Percentiles rank a stretch among this genome's conserved stretches.
These are phyloP conservation scores for Porcisia hertigi DNA, from an alignment of 208 protist species.

Conservation along the genomic window DNA sequence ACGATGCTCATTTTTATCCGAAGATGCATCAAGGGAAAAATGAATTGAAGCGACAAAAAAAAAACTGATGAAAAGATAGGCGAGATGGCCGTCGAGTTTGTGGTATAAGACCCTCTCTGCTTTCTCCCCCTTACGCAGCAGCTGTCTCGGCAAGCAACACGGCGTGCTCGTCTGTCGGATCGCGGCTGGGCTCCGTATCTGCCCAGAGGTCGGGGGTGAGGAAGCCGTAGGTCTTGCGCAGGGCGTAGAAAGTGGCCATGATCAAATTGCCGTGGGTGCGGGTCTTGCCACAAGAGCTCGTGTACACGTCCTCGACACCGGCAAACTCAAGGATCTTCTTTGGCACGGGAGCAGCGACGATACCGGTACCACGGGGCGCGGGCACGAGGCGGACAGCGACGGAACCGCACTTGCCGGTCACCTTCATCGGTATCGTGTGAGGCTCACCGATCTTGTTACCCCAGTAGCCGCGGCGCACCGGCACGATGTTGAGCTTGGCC, in stretches of 20 bases:
- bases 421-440: slow-evolving; percentile 99
- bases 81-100: neutral
- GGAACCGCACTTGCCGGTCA: slow-evolving; percentile 99
- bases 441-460: slow-evolving; percentile 98
- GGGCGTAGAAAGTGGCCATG: slow-evolving; percentile 98
- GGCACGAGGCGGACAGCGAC: slow-evolving; percentile 98
- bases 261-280: slow-evolving; percentile 99
- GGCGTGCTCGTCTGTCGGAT: slow-evolving; percentile 94
- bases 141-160: slow-evolving; percentile 70
- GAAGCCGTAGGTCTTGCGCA: slow-evolving; percentile 98
- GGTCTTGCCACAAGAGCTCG: slow-evolving; percentile 96
- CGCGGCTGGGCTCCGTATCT: slow-evolving; percentile 78
- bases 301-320: slow-evolving; percentile 99
- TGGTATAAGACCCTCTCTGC: neutral
- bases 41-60: neutral
- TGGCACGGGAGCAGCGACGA: slow-evolving; percentile 97
- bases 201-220: slow-evolving; percentile 99
- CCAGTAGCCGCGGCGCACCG: slow-evolving; percentile 99
- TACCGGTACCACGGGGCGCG: slow-evolving; percentile 99
- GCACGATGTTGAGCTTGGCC: slow-evolving; percentile 99
- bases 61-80: neutral
- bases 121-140: neutral
- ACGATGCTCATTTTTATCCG: neutral
- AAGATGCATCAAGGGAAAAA: neutral
- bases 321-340: slow-evolving; percentile 99